Evolutionary conservation across 306 rosid species (phyloP), one percentile per base, ranked within the genome.

Genomic region (Lotus japonicus): DNA sequence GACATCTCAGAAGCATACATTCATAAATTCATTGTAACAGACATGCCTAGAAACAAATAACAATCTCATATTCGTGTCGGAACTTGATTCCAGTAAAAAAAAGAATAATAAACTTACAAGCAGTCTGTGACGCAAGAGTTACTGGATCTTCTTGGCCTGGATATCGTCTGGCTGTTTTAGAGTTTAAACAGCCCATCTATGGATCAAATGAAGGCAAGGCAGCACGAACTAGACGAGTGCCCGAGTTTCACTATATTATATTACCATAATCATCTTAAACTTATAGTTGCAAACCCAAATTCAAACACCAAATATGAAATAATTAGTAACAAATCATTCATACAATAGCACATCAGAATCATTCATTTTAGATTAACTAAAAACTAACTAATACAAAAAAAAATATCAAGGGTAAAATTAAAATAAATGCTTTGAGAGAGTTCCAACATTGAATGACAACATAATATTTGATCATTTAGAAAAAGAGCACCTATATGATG

Each of bases 181-280:
- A 88, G 66, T 68, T 49, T 12, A 84, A 57, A 70, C 99, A 94
- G 19, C 99, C 99, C 99, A 94, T 90, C 86, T 80, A 58, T 66
- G 50, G 65, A 68, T 66, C 81, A 79, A 53, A 69, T 38, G 33
- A 46, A 49, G 65, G 72, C 58, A 62, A 64, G 44, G n/a, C 15
- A 61, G 60, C 44, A 39, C 71, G 64, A 11, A 15, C 70, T 6
- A 17, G 14, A 70, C 43, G 18, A 66, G 68, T 59, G 35, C 78
- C 67, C 21, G 8, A 55, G 76, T 77, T 67, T 76, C 64, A 56
- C 82, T 66, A 64, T 60, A 79, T 67, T 60, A 70, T 48, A 70
- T 54, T 69, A 77, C 54, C 77, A 77, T 76, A 73, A 64, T 60
- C 71, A 71, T 68, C 80, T 77, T 50, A 61, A 77, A 49, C 84